Evolutionary conservation across 2,329 filamentous ascomycete genomes (phyloP).

Genomic region (Fusarium paranaense): DNA sequence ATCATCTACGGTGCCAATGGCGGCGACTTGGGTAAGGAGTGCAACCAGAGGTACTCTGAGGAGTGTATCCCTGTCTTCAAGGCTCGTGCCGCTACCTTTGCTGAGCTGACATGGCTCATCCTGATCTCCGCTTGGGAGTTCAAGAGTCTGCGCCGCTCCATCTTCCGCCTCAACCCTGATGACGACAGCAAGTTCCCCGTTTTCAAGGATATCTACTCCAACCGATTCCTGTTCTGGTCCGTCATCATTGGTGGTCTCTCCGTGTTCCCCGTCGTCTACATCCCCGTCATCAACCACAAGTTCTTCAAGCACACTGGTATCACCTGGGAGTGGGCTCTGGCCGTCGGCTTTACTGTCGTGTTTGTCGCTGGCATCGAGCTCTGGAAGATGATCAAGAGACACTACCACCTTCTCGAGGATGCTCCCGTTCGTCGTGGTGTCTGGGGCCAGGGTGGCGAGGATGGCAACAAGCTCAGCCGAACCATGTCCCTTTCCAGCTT

Average conservation of each 20-base stretch:
- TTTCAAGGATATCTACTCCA: conserved; percentile 74
- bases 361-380: conserved; percentile 76
- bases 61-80: conserved; percentile 72
- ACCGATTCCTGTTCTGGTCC: conserved; percentile 77
- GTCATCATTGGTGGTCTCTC: conserved; percentile 70
- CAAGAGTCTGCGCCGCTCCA: conserved; percentile 76
- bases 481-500: conserved; percentile 66
- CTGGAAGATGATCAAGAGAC: conserved; percentile 78
- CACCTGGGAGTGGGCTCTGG: conserved; percentile 80
- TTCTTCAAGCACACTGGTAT: conserved; percentile 81
- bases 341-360: conserved; percentile 71
- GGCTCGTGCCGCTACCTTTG: conserved; percentile 79
- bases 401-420: conserved; percentile 64
- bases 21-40: conserved; percentile 68
- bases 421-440: conserved; percentile 60
- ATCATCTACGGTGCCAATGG: conserved; percentile 67
- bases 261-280: conserved; percentile 77
- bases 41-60: conserved; percentile 70
- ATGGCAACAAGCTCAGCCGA: conserved; percentile 58
- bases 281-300: conserved; percentile 74
- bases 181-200: conserved; percentile 63
- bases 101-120: conserved; percentile 78
- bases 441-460: conserved; percentile 66
- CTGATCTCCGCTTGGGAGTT: conserved; percentile 84
- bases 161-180: conserved; percentile 74